Base-by-base conservation (phyloP, 257 asterid genomes). In the Ocimum tenuiflorum region DNA sequence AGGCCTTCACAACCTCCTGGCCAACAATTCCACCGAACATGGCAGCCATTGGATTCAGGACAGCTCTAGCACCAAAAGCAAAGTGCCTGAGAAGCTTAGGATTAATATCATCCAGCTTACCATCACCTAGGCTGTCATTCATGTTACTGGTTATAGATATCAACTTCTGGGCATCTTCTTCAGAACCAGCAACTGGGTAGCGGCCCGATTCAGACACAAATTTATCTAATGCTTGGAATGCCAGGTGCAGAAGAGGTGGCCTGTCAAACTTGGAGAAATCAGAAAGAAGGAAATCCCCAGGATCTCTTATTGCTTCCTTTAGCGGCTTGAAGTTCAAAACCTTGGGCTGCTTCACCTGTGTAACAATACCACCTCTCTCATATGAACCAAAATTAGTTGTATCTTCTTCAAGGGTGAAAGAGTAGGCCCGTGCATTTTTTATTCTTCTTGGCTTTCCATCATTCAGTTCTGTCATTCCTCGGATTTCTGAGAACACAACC, bases 1-100 rank as follows among this genome's bases (percentile, higher is more conserved):
- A 91, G 39, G 97, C 97, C 85, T 91, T 91, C 81, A 91, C 58
- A 77, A 91, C 89, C 79, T 91, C 97, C 86, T 91, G 97, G 36
- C 96, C 97, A 45, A 91, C 96, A 77, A 91, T 82, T 70, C 97
- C 97, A 66, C 97, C 97, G 74, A 88, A 91, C 88, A 91, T 91
- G 79, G 96, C 97, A 76, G 97, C 96, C 96, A 91, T 86, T 53
- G 97, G 96, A 71, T 88, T 91, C 68, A 91, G 82, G 41, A 88
- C 91, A 45, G 96, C 97, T 53, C 96, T 87, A 24, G 96, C 86
- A 66, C 97, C 97, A 79, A 79, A 87, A 65, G 95, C 86, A 69
- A 91, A 91, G 41, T 86, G 83, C 63, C 73, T 80, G 65, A 91
- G 71, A 70, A 91, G 91, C 67, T 83, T 86, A 18, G 88, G 87